These are phyloP conservation scores for Heterobasidion occidentale DNA, from an alignment of 1,284 basidiomycete species.

Conservation along the genomic window DNA sequence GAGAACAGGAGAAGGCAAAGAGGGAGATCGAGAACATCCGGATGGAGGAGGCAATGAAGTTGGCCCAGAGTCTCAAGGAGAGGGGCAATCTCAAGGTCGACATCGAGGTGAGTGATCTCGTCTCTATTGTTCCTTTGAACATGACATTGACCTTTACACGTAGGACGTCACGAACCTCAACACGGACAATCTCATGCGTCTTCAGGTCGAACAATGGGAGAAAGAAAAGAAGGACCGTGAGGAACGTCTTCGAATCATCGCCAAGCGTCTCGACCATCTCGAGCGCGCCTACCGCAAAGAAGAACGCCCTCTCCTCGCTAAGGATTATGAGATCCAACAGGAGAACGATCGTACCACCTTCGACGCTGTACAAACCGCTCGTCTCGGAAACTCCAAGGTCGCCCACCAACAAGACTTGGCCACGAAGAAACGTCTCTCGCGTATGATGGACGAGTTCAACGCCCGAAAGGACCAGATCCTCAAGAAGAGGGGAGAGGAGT, in stretches of 20 bases:
- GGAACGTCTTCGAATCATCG: constrained; percentile 77
- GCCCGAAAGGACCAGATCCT: constrained; percentile 54
- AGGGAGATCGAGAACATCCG: constrained; percentile 81
- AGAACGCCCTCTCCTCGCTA: constrained; percentile 78
- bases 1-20: constrained; percentile 74
- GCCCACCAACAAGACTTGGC: constrained; percentile 68
- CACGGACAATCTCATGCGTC: constrained; percentile 82
- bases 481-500: constrained; percentile 65
- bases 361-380: constrained; percentile 55
- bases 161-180: constrained; percentile 82
- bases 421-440: constrained; percentile 70
- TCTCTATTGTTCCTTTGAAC: constrained; percentile 1
- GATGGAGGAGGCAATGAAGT: constrained; percentile 83
- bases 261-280: constrained; percentile 91
- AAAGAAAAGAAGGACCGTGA: constrained; percentile 92
- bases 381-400: constrained; percentile 51
- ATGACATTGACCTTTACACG: constrained; percentile 6
- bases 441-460: constrained; percentile 75
- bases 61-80: constrained; percentile 82
- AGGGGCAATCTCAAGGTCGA: constrained; percentile 84
- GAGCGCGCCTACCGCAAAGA: constrained; percentile 96
- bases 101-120: constrained; percentile 53
- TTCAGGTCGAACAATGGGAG: constrained; percentile 93
- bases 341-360: constrained; percentile 67
- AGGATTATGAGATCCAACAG: constrained; percentile 90